Percentiles rank a stretch among this genome's conserved stretches.
Evolutionary conservation across 1,284 basidiomycete species (phyloP).

Genomic region (Inonotus hispidus): DNA sequence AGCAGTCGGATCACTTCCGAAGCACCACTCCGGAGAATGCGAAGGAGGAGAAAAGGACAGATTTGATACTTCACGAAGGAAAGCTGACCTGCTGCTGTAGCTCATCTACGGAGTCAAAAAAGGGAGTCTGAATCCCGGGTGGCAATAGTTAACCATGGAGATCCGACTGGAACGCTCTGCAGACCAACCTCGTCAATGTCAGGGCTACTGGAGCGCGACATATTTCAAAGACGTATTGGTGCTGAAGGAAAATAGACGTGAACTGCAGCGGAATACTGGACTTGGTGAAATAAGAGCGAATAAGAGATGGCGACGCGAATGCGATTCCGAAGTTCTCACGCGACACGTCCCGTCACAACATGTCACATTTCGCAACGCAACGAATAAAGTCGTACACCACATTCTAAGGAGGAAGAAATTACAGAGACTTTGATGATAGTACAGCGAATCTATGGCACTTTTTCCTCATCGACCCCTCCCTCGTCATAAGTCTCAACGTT

Average conservation of each 20-base stretch:
- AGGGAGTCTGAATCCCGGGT: conserved; percentile 38
- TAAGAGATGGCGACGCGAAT: neutral
- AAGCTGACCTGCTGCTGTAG: conserved; percentile 76
- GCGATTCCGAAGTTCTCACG: neutral
- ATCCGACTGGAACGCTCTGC: conserved; percentile 18
- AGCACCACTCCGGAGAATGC: neutral
- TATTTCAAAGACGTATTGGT: neutral
- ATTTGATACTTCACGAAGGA: neutral
- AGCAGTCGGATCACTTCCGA: neutral
- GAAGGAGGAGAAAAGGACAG: conserved; percentile 15
- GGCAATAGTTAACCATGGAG: conserved; percentile 9
- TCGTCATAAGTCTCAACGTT: conserved; percentile 15
- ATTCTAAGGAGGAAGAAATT: neutral
- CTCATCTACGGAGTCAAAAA: conserved; percentile 80
- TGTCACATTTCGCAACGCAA: neutral
- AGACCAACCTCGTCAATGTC: conserved; percentile 39
- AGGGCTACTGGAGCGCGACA: conserved; percentile 35
- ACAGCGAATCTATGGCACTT: neutral
- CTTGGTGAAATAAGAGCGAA: neutral
- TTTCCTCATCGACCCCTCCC: neutral
- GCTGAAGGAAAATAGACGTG: neutral
- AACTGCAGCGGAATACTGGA: neutral
- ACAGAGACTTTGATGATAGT: neutral
- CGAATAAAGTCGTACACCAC: neutral
- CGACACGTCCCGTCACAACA: neutral